These are phyloP conservation scores for Verticillium albo-atrum DNA, from an alignment of 2,329 filamentous ascomycete genomes.

Conservation along the genomic window DNA sequence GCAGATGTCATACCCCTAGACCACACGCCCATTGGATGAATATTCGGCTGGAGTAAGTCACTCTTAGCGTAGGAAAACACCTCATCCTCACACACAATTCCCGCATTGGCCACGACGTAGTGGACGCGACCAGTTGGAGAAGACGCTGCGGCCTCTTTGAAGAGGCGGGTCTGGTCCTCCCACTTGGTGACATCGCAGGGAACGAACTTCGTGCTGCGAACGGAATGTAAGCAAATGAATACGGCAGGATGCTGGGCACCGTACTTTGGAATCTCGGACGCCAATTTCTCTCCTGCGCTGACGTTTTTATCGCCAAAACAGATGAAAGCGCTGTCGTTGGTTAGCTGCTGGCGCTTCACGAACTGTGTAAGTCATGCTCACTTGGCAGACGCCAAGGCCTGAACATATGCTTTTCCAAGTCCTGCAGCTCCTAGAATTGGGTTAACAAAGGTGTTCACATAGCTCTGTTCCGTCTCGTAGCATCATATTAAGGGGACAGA, in stretches of 20 bases:
- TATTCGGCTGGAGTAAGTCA: background rate
- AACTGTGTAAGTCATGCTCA: background rate
- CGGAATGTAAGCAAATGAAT: background rate
- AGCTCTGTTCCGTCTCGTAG: no score
- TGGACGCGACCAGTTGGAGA: conserved; percentile 32
- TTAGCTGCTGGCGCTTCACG: background rate
- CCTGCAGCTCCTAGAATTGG: background rate
- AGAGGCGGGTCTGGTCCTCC: conserved; percentile 35
- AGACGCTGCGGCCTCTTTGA: conserved; percentile 33
- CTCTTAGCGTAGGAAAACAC: conserved; percentile 16
- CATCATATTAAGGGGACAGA: background rate
- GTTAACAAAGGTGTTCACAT: no score
- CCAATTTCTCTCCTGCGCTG: background rate
- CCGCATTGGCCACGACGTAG: conserved; percentile 43
- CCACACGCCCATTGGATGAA: no score
- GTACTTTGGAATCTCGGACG: background rate
- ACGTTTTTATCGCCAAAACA: background rate
- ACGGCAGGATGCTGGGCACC: background rate
- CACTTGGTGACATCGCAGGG: conserved; percentile 37
- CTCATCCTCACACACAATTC: conserved; percentile 28
- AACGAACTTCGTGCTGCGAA: conserved; percentile 22
- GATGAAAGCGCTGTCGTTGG: background rate
- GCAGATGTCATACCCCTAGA: no score
- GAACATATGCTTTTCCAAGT: background rate
- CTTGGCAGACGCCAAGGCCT: background rate